phyloP scores from a whole-genome alignment of 2,329 filamentous ascomycete genomes.

The Paraphaeosphaeria sporulosa region DNA sequence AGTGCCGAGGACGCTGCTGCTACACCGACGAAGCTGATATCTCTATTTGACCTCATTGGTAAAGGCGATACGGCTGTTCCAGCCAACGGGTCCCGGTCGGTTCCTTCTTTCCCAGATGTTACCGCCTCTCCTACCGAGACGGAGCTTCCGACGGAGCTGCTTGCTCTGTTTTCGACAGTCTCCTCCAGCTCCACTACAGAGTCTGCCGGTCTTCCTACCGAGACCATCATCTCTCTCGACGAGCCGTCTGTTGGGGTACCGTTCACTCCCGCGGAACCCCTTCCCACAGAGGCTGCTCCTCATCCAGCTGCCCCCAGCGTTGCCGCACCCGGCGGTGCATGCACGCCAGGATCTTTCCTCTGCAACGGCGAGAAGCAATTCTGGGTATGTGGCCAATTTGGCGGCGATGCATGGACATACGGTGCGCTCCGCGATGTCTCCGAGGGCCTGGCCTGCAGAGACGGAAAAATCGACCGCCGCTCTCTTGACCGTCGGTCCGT shows the following conservation, averaged over 20 bases:
- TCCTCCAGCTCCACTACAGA: background rate
- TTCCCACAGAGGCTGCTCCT: background rate
- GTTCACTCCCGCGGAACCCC: background rate
- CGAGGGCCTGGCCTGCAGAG: slow-evolving; percentile 48
- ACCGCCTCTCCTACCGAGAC: background rate
- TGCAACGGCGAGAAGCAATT: slow-evolving; percentile 46
- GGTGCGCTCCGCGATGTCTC: slow-evolving; percentile 38
- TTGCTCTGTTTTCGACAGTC: background rate
- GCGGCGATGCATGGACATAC: slow-evolving; percentile 37
- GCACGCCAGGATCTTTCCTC: slow-evolving; percentile 50
- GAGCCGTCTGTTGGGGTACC: background rate
- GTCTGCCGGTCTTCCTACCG: background rate
- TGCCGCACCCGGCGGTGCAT: slow-evolving; percentile 44
- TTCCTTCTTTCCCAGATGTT: background rate
- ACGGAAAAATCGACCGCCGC: slow-evolving; percentile 25
- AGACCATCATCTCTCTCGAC: background rate
- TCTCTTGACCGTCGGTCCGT: background rate
- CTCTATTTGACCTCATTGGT: too few relatives aligned
- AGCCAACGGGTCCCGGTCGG: background rate
- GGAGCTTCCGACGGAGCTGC: background rate
- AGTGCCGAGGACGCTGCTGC: background rate
- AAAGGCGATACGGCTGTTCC: background rate
- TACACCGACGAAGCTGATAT: background rate
- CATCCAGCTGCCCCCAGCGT: slow-evolving; percentile 14
- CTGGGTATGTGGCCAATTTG: slow-evolving; percentile 44